Evolutionary conservation across 2,329 filamentous ascomycete species (phyloP), one percentile per base, ranked within the genome.

Genomic region (Scedosporium dehoogii): DNA sequence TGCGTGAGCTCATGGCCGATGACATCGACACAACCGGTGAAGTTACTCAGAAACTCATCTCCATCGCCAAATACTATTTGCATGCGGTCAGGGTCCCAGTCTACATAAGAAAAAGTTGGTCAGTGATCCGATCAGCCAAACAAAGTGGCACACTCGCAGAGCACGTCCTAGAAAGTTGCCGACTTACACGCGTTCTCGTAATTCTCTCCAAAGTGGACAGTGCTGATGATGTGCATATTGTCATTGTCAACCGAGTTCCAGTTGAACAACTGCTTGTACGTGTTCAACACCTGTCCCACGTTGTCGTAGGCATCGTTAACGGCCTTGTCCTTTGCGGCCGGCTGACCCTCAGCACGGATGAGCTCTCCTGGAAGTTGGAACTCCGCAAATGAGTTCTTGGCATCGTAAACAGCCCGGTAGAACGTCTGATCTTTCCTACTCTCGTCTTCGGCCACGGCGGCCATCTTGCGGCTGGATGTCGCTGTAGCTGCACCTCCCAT

Each of bases 31-130:
- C 74, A 78, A 29, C 75, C 75, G 1, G 79, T 79, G 68, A 84
- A 83, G 70, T 79, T 76, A 67, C 75, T 75, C 60, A 84, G 71
- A 57, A 81, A 80, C 42, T 77, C 74, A 64, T 79, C 76, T 6
- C 82, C 81, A 60, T 84, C 81, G 3, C 82, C 82, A 66, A 81
- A 85, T 4, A 83, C 79, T 77, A 84, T 82, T 67, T 83, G 79
- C 42, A 73, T 68, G 57, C 71, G 72, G 64, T 75, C 71, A 2
- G 78, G 73, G 63, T 82, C 77, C 81, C 81, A 84, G 68, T 80
- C 76, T 78, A 38, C 1, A 41, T 10, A 9, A 9, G 9, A 10
- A 23, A 3, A 48, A 38, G 7, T 18, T 10, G 18, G 33, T n/a
- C 14, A 29, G 16, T 25, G 7, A 56, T 9, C 18, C 33, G 16